Conservation (phyloP, 169 alveolate genomes). For the Amoebophrya sp. region DNA sequence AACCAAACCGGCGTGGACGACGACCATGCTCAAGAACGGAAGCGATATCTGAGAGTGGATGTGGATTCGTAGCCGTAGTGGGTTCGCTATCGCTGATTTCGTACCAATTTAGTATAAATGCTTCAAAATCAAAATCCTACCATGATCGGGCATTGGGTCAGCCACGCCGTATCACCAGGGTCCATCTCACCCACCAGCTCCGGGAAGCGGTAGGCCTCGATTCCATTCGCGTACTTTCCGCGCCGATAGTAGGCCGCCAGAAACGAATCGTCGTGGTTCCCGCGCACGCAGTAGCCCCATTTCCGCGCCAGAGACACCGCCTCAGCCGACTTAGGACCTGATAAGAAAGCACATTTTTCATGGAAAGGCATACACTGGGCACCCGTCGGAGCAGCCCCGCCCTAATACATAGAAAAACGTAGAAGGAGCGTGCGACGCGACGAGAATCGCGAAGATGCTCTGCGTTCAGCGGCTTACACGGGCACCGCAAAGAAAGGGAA, state of each 20-base stretch:
- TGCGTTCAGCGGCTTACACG: too few relatives aligned
- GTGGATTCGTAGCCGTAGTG: too few relatives aligned
- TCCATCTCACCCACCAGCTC: not conserved
- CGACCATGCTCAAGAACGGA: not conserved
- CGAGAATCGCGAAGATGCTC: not conserved
- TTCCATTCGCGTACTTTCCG: not conserved
- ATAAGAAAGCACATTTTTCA: too few relatives aligned
- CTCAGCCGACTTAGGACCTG: too few relatives aligned
- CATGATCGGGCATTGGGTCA: not conserved
- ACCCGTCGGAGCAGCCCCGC: too few relatives aligned
- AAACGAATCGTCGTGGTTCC: constrained; percentile 3
- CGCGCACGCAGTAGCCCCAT: not conserved
- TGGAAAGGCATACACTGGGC: too few relatives aligned
- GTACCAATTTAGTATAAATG: too few relatives aligned
- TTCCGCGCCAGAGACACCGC: not conserved
- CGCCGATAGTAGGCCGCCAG: not conserved
- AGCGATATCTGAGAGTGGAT: too few relatives aligned
- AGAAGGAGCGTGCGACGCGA: not conserved
- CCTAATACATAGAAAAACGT: too few relatives aligned
- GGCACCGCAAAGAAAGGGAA: too few relatives aligned
- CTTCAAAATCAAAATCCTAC: too few relatives aligned
- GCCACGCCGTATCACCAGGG: not conserved
- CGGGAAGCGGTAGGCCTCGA: not conserved
- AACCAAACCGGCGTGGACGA: not conserved
- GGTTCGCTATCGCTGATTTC: too few relatives aligned